A percentile compares a stretch with the other conserved stretches of the same genome.
Conservation (phyloP, 2,329 filamentous ascomycete genomes). For the Colletotrichum melonis region DNA sequence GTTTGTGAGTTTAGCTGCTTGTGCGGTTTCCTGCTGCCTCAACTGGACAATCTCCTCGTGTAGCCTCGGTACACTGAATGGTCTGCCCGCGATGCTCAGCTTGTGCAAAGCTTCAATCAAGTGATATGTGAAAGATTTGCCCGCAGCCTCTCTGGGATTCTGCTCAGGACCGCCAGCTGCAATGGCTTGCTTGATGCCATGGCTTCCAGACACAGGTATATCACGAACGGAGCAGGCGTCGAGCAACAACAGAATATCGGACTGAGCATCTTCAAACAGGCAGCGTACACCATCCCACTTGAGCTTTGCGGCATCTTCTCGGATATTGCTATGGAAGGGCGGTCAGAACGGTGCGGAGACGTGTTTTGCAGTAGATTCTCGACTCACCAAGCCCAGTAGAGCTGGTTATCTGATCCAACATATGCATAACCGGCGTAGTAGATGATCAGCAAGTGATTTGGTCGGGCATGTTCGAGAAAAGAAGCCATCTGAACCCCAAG, state of each 20-base stretch:
- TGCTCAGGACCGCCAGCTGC: conserved; percentile 69
- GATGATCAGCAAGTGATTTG: conserved; percentile 71
- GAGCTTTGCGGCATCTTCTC: conserved; percentile 69
- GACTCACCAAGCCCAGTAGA: conserved; percentile 76
- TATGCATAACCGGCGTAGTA: conserved; percentile 74
- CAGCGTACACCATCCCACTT: conserved; percentile 74
- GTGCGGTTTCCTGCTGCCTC: conserved; percentile 57
- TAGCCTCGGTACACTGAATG: conserved; percentile 67
- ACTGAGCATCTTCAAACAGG: conserved; percentile 71
- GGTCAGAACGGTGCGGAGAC: conserved; percentile 47
- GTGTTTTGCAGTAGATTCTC: background rate
- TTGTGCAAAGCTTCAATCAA: conserved; percentile 66
- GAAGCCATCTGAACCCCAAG: conserved; percentile 69
- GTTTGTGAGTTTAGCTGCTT: conserved; percentile 57
- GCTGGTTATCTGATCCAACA: conserved; percentile 67
- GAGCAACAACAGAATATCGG: conserved; percentile 71
- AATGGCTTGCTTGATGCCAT: conserved; percentile 71
- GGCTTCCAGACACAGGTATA: conserved; percentile 59
- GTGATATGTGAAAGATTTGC: conserved; percentile 69
- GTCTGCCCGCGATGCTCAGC: conserved; percentile 59
- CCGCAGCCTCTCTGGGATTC: conserved; percentile 53
- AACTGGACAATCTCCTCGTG: conserved; percentile 65
- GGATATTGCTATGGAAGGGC: conserved; percentile 59
- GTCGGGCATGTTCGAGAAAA: conserved; percentile 67
- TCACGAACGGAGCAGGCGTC: conserved; percentile 71